Evolutionary conservation across 2,329 filamentous ascomycete species (phyloP), one percentile per base, ranked within the genome.

Genomic region (Sarocladiaceae sp.): DNA sequence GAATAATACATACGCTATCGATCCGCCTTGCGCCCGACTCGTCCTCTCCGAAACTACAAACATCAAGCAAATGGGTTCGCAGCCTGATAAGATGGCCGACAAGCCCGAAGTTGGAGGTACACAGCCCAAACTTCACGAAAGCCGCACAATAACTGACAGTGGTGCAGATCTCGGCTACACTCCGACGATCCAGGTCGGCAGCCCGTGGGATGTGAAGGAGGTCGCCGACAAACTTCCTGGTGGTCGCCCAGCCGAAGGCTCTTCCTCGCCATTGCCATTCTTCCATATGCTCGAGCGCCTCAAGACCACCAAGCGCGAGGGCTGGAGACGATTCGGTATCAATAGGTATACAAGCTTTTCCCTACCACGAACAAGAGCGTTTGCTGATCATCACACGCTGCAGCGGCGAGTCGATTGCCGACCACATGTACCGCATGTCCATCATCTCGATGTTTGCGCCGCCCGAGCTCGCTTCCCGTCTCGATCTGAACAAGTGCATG

Each of bases 371-470:
- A 21, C 24, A 59, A 33, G 59, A 35, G 6, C 26, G 3, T 16
- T 23, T 2, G 2, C 6, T 49, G 50, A 19, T 2, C 3, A 27
- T 21, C 15, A 20, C 12, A 1, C 10, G 6, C 6, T 20, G 5
- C 50, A 82, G 76, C 47, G 85, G 88, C 61, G 93, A 98, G 66
- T 95, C 88, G 2, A 96, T 98, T 59, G 78, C 88, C 44, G 93
- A 98, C 69, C 93, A 98, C 74, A 98, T 98, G 93, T 98, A 97
- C 68, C 89, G 93, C 67, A 98, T 98, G 93, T 88, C 90, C 41
- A 78, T 98, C 54, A 88, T 98, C 64, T 89, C 88, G 51, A 87
- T 98, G 82, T 79, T 96, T 52, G 89, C 88, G 2, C 91, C 93
- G 2, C 74, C 86, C 0, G 68, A 83, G 1, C 78, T 96, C 10